Conservation (phyloP, 2,329 filamentous ascomycete genomes). For the Niveomyces coronatus region DNA sequence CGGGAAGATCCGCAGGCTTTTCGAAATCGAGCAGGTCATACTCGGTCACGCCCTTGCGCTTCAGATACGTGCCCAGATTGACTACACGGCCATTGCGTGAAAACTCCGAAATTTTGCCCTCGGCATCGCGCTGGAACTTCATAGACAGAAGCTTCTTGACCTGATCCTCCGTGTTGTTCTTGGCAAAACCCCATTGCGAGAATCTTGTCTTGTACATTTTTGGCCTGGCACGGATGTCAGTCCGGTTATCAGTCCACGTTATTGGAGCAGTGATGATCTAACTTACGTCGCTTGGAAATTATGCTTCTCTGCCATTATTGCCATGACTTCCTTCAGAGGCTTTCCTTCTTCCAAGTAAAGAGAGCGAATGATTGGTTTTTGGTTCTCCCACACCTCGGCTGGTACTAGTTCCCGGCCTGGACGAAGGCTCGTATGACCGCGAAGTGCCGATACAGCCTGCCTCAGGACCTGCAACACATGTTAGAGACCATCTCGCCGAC, state of each 20-base stretch:
- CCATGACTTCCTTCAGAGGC: constrained; percentile 42
- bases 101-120: constrained; percentile 42
- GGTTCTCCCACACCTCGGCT: constrained; percentile 36
- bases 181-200: constrained; percentile 44
- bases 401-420: constrained; percentile 33
- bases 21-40: constrained; percentile 40
- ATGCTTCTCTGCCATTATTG: constrained; percentile 38
- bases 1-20: constrained; percentile 30
- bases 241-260: neutral
- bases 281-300: constrained; percentile 39
- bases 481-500: neutral
- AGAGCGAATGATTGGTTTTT: constrained; percentile 34
- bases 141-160: constrained; percentile 39
- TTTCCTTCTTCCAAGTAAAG: constrained; percentile 39
- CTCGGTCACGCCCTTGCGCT: constrained; percentile 42
- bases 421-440: constrained; percentile 14
- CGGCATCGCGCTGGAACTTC: constrained; percentile 42
- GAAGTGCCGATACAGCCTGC: constrained; percentile 5
- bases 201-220: constrained; percentile 48
- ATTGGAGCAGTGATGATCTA: constrained; percentile 2
- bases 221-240: constrained; percentile 26
- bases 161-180: constrained; percentile 44
- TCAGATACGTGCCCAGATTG: constrained; percentile 41
- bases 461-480: neutral
- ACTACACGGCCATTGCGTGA: constrained; percentile 42